Base-by-base conservation (phyloP, 2,329 filamentous ascomycete species). In the Colletotrichum phormii region DNA sequence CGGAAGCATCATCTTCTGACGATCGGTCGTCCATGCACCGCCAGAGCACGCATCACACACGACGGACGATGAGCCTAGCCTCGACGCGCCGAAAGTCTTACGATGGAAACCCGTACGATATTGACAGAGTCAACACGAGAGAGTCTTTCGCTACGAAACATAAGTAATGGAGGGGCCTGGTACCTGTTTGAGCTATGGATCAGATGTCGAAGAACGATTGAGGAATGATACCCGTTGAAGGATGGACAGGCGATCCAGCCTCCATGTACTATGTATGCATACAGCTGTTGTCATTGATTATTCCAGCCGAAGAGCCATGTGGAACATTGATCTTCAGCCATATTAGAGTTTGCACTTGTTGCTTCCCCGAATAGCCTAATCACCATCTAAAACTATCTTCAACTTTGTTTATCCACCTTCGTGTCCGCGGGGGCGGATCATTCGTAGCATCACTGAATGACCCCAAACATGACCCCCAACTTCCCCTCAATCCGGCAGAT, bases 81-180 rank as follows among this genome's bases (percentile, higher is more conserved):
- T 65, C 67, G 7, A 13, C 33, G 4, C 35, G 53, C 24, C 67
- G 53, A 11, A 58, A 69, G 33, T 64, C 67, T 29, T 59, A 65
- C 24, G 37, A 69, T 13, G 53, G 67, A 4, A 58, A 42, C 35
- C 61, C 67, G 5, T 69, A 53, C 22, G 53, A 59, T 11, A 64
- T 59, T 53, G 67, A 65, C 29, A 53, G 61, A 24, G 67, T 51
- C 26, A 22, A 59, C 12, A 58, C 67, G 0, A 51, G 67, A 13
- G 24, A 65, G 22, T 49, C 53, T 5, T 65, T 65, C 37, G 35
- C 49, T 3, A 24, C 13, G 13, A 53, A 24, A 7, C 8, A 24
- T 7, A 63, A 63, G 24, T 53, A 12, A 63, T 24, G 12, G n/a
- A 8, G 11, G 18, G 9, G 4, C 18, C 11, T 18, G 26, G 1